phyloP scores from a whole-genome alignment of 2,329 filamentous ascomycete species.

The Calonectria pseudoreteaudii region DNA sequence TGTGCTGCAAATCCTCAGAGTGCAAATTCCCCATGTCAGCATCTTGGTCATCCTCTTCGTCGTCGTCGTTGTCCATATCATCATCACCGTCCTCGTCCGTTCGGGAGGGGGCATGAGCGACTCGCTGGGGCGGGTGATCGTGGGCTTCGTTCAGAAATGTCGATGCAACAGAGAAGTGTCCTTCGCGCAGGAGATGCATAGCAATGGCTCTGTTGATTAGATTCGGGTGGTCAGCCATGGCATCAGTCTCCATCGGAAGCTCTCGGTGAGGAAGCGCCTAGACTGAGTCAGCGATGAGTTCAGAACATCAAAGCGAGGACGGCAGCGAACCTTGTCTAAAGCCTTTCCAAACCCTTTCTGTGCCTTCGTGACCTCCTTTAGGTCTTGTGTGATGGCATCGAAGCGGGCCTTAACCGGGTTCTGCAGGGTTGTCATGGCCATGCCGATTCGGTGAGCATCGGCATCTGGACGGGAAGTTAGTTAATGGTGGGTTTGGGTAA shows the following conservation, averaged over 20 bases:
- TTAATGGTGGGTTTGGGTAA: background rate
- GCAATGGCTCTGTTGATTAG: constrained; percentile 94
- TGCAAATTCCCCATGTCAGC: constrained; percentile 43
- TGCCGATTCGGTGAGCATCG: constrained; percentile 69
- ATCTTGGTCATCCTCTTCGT: constrained; percentile 44
- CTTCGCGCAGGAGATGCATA: constrained; percentile 96
- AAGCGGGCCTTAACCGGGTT: constrained; percentile 86
- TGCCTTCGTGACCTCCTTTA: constrained; percentile 85
- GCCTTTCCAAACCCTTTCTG: constrained; percentile 88
- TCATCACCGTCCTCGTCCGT: constrained; percentile 49
- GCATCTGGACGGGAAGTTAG: constrained; percentile 43
- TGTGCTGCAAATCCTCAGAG: constrained; percentile 73
- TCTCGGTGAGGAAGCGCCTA: constrained; percentile 63
- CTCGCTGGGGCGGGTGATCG: constrained; percentile 47
- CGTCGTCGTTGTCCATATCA: constrained; percentile 45
- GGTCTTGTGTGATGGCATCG: constrained; percentile 81
- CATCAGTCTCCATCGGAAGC: constrained; percentile 83
- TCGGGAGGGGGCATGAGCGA: constrained; percentile 30
- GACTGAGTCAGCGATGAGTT: constrained; percentile 30
- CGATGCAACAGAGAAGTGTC: constrained; percentile 88
- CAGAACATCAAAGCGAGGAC: background rate
- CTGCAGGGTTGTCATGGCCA: constrained; percentile 86
- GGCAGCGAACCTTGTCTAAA: constrained; percentile 75
- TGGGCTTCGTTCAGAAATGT: constrained; percentile 83
- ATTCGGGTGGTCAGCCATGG: constrained; percentile 77